A percentile compares a stretch with the other conserved stretches of the same genome.
Conservation (phyloP, 2,329 filamentous ascomycete species). For the Phialophora verrucosa region DNA sequence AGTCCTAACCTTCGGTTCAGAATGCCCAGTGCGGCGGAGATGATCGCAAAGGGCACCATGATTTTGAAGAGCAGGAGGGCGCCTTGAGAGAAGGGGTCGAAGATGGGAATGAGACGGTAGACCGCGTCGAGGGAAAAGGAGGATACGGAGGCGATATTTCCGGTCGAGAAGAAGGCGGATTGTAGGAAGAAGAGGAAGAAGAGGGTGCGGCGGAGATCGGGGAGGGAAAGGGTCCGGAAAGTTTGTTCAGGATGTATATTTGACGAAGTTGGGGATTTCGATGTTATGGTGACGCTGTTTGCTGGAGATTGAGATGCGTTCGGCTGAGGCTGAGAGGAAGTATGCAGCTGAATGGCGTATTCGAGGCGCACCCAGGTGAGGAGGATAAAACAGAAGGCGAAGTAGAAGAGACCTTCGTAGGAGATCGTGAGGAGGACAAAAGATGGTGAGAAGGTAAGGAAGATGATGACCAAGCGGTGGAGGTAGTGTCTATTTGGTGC, state of each 20-base stretch:
- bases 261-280: conserved; percentile 41
- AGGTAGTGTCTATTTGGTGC: conserved; percentile 86
- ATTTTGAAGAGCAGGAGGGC: conserved; percentile 87
- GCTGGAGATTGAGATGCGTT: conserved; percentile 21
- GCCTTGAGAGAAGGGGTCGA: conserved; percentile 90
- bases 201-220: conserved; percentile 85
- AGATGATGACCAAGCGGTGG: conserved; percentile 85
- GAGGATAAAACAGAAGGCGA: conserved; percentile 81
- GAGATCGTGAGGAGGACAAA: conserved; percentile 97
- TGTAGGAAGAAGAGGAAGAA: conserved; percentile 97
- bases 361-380: conserved; percentile 93
- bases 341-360: conserved; percentile 63
- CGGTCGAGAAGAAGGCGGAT: conserved; percentile 94
- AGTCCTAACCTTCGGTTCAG: conserved; percentile 84
- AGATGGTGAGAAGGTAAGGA: conserved; percentile 87
- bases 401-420: conserved; percentile 95
- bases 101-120: conserved; percentile 82
- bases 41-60: conserved; percentile 88
- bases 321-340: conserved; percentile 35
- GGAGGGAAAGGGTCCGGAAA: conserved; percentile 73
- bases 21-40: conserved; percentile 92
- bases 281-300: conserved; percentile 34
- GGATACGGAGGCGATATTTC: conserved; percentile 92
- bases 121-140: conserved; percentile 94
- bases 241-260: conserved; percentile 40